phyloP scores from a whole-genome alignment of 2,329 filamentous ascomycete genomes.

The Phaeosphaeriaceae sp. region DNA sequence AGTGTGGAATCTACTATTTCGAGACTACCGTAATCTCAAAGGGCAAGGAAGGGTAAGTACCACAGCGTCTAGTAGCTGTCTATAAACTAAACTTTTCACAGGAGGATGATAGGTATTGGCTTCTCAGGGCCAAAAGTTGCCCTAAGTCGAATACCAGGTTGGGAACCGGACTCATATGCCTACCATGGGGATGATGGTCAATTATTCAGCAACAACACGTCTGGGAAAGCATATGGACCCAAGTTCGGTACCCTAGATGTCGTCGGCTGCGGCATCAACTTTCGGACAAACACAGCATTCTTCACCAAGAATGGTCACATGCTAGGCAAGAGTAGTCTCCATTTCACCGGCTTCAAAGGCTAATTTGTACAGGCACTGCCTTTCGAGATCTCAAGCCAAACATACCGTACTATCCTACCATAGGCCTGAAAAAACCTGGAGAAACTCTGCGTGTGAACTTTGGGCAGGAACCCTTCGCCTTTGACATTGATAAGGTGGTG shows the following conservation, averaged over 20 bases:
- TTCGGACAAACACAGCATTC: constrained; percentile 65
- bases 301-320: constrained; percentile 70
- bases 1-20: constrained; percentile 95
- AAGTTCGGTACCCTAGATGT: constrained; percentile 65
- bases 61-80: constrained; percentile 10
- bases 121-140: constrained; percentile 66
- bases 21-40: constrained; percentile 73
- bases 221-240: constrained; percentile 64
- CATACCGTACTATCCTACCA: constrained; percentile 67
- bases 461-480: constrained; percentile 78
- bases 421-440: constrained; percentile 70
- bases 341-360: not conserved
- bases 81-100: constrained; percentile 29
- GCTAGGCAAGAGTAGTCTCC: constrained; percentile 54
- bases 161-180: constrained; percentile 70
- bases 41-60: constrained; percentile 68
- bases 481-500: constrained; percentile 87
- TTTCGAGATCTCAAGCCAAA: constrained; percentile 70
- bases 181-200: constrained; percentile 72
- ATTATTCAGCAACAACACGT: constrained; percentile 64
- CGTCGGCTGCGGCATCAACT: constrained; percentile 70
- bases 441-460: constrained; percentile 68
- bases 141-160: constrained; percentile 67
- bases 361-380: constrained; percentile 64
- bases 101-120: constrained; percentile 62